Evolutionary conservation across 306 rosid species (phyloP).

Genomic region (Geum urbanum): DNA sequence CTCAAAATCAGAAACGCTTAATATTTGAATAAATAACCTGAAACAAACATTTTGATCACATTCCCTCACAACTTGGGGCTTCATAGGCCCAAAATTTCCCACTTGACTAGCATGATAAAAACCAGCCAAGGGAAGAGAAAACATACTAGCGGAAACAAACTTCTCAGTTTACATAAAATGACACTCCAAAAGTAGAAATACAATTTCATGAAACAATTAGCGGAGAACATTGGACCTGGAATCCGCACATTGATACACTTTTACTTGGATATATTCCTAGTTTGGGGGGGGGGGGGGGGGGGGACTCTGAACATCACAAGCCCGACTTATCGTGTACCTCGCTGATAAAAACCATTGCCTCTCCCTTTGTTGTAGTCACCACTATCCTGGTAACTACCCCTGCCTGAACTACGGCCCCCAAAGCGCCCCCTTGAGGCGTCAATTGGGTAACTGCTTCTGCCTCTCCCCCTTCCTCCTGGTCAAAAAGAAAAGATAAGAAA

Average conservation of each 20-base stretch:
- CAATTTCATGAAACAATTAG: constrained; percentile 32
- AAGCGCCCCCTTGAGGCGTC: constrained; percentile 75
- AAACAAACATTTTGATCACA: constrained; percentile 30
- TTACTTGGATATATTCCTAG: constrained; percentile 3
- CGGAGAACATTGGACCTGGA: constrained; percentile 30
- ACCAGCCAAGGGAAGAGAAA: constrained; percentile 50
- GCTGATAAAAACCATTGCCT: constrained; percentile 67
- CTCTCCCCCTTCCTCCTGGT: constrained; percentile 90
- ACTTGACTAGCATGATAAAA: constrained; percentile 59
- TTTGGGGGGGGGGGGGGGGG: too few relatives aligned
- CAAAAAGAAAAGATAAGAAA: background rate
- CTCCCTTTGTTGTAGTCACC: constrained; percentile 55
- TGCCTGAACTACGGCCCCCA: constrained; percentile 55
- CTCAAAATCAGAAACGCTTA: constrained; percentile 11
- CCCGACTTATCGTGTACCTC: constrained; percentile 53
- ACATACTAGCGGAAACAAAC: constrained; percentile 32
- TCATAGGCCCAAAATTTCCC: constrained; percentile 55
- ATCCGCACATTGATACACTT: constrained; percentile 25
- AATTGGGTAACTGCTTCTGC: constrained; percentile 57
- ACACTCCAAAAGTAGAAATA: constrained; percentile 38
- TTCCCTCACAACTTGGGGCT: constrained; percentile 33
- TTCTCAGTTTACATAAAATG: constrained; percentile 28
- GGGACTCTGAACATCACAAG: constrained; percentile 7
- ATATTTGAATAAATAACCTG: constrained; percentile 17
- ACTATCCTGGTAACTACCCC: constrained; percentile 57